Evolutionary conservation across 1,139 yeast genomes (phyloP).

Genomic region (Saccharomyces hybrid): DNA sequence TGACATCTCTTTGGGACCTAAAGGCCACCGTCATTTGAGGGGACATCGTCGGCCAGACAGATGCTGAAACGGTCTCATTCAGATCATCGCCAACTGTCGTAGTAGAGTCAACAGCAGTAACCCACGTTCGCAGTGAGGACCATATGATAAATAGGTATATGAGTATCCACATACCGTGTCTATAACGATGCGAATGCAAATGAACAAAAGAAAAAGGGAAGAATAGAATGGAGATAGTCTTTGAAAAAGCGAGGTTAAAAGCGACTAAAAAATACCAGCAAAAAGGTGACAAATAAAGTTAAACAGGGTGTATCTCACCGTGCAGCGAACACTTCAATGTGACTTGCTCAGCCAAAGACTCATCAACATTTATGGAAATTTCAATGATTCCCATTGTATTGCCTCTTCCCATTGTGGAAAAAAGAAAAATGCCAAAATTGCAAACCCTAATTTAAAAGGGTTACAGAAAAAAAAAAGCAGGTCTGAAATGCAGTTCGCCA

Average conservation of each 20-base stretch:
- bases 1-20: slow-evolving; percentile 64
- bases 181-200: background rate
- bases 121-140: background rate
- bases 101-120: background rate
- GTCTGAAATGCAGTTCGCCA: background rate
- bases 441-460: background rate
- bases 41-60: slow-evolving; percentile 23
- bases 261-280: background rate
- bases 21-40: slow-evolving; percentile 35
- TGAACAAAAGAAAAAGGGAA: background rate
- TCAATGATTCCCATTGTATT: background rate
- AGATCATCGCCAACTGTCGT: background rate
- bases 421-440: background rate
- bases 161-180: background rate
- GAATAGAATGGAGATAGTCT: background rate
- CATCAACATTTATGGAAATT: background rate
- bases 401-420: background rate
- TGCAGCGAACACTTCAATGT: background rate
- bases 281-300: background rate
- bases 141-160: background rate
- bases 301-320: background rate
- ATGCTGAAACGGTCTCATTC: background rate
- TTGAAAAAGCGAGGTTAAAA: background rate
- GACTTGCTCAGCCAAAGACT: background rate
- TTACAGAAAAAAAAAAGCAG: background rate